Percentiles rank a stretch among this genome's conserved stretches.
These are phyloP conservation scores for Chloropicon primus DNA, from an alignment of 139 green algal species.

Conservation along the genomic window DNA sequence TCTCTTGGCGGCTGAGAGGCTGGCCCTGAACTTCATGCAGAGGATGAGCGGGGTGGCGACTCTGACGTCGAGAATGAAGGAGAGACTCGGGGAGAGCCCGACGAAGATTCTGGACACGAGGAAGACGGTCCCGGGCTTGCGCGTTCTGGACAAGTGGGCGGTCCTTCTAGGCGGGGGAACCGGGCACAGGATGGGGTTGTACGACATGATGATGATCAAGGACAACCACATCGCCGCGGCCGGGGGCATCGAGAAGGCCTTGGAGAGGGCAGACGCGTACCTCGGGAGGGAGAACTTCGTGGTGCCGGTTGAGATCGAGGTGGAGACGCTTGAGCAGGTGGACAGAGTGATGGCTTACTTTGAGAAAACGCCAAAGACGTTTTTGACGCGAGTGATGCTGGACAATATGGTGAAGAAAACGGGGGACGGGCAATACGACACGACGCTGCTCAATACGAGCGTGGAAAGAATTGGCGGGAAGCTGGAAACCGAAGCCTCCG, in stretches of 20 bases:
- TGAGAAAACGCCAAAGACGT: neutral
- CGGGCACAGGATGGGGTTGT: conserved; percentile 56
- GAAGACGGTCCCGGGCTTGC: conserved; percentile 87
- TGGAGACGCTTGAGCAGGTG: conserved; percentile 91
- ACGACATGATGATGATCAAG: conserved; percentile 99
- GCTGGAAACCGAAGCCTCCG: neutral
- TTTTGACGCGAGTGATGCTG: conserved; percentile 67
- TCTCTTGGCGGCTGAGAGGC: conserved; percentile 85
- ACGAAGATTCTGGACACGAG: conserved; percentile 76
- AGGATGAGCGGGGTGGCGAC: conserved; percentile 28
- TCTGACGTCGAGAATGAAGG: conserved; percentile 16
- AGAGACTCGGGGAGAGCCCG: neutral
- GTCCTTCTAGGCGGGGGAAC: conserved; percentile 69
- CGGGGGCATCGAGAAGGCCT: conserved; percentile 61
- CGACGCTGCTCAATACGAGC: neutral
- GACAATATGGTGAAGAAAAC: conserved; percentile 85
- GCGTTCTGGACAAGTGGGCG: conserved; percentile 96
- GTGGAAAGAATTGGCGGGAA: neutral
- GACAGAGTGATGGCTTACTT: conserved; percentile 45
- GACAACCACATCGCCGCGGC: conserved; percentile 98
- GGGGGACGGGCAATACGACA: neutral
- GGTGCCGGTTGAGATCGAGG: conserved; percentile 29
- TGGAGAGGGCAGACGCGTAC: conserved; percentile 34
- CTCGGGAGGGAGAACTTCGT: conserved; percentile 14
- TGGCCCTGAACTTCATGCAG: conserved; percentile 99